Percentiles rank a stretch among this genome's conserved stretches.
Conservation (phyloP, 1,284 basidiomycete species). For the Peniophora sp. region DNA sequence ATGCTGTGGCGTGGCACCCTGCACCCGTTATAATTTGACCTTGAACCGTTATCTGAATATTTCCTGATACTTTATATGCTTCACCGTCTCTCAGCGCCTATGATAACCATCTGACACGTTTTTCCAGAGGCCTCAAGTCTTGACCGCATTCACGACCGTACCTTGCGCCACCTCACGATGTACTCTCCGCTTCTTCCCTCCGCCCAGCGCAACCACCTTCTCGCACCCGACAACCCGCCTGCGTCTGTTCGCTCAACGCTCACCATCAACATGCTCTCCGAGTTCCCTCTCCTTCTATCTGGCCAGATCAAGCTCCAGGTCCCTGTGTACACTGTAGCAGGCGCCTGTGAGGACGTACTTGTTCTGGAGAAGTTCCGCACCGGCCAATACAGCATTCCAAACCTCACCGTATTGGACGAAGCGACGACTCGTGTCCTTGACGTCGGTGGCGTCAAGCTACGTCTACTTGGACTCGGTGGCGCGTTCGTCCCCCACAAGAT, state of each 20-base stretch:
- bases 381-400: slow-evolving; percentile 76
- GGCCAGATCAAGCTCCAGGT: slow-evolving; percentile 85
- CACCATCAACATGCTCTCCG: slow-evolving; percentile 75
- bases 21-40: too few species aligned
- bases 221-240: slow-evolving; percentile 58
- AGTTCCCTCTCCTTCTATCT: slow-evolving; percentile 87
- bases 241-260: slow-evolving; percentile 57
- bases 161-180: slow-evolving; percentile 92
- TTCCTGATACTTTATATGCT: background rate
- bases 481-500: slow-evolving; percentile 95
- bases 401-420: slow-evolving; percentile 90
- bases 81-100: background rate
- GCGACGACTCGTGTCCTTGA: slow-evolving; percentile 87
- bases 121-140: slow-evolving; percentile 68
- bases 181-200: slow-evolving; percentile 94
- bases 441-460: slow-evolving; percentile 88
- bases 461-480: slow-evolving; percentile 91
- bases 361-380: slow-evolving; percentile 90
- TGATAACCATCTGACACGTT: background rate
- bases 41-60: background rate
- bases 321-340: slow-evolving; percentile 96
- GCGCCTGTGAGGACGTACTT: slow-evolving; percentile 93
- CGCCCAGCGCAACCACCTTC: slow-evolving; percentile 74
- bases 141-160: slow-evolving; percentile 88
- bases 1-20: too few species aligned